Evolutionary conservation across 1,284 basidiomycete species (phyloP).

Genomic region (Boletellus deceptivus): DNA sequence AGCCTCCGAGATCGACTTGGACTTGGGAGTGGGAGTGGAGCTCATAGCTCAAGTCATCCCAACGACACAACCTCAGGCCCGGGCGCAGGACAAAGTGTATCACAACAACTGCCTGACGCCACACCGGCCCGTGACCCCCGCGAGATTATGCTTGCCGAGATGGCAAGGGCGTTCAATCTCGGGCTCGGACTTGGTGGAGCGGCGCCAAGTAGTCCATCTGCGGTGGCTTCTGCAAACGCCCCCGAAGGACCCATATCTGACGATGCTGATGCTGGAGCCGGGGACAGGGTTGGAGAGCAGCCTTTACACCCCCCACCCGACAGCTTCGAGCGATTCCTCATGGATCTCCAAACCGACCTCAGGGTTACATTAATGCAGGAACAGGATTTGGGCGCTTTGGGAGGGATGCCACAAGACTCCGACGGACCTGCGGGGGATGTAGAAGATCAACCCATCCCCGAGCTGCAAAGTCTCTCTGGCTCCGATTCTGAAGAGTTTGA

Average conservation of each 20-base stretch:
- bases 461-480: constrained; percentile 29
- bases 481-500: constrained; percentile 28
- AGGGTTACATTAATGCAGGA: constrained; percentile 50
- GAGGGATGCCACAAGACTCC: constrained; percentile 17
- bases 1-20: constrained; percentile 64
- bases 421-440: constrained; percentile 20
- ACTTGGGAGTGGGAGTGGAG: constrained; percentile 33
- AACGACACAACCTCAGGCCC: constrained; percentile 10
- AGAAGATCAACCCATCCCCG: constrained; percentile 25
- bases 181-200: constrained; percentile 54
- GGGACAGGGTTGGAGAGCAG: constrained; percentile 17
- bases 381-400: constrained; percentile 12
- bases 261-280: constrained; percentile 1
- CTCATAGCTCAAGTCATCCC: constrained; percentile 16
- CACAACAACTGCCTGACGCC: constrained; percentile 23
- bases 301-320: constrained; percentile 53
- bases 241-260: constrained; percentile 10
- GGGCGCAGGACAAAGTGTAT: constrained; percentile 9
- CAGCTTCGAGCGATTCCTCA: constrained; percentile 73
- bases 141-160: constrained; percentile 67
- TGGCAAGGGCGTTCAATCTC: constrained; percentile 72
- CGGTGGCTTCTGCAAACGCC: constrained; percentile 2
- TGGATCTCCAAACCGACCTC: constrained; percentile 70
- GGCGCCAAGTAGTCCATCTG: constrained; percentile 9
- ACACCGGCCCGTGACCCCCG: constrained; percentile 46